phyloP scores from a whole-genome alignment of 2,329 filamentous ascomycete genomes.

The Calcarisporium arbuscula region DNA sequence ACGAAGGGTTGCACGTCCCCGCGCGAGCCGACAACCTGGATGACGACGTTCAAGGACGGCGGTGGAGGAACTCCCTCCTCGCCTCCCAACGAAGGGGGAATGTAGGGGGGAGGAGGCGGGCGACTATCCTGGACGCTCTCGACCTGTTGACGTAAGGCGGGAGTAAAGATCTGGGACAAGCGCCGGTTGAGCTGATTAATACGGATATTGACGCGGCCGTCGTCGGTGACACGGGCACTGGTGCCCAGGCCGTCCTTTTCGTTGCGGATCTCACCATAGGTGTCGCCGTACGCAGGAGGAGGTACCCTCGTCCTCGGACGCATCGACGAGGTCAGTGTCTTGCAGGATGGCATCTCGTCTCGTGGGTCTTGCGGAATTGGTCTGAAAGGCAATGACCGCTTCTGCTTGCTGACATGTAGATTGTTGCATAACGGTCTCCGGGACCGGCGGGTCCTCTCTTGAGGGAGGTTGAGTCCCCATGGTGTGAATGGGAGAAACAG shows the following conservation, averaged over 20 bases:
- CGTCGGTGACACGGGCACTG: conserved; percentile 53
- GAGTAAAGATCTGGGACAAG: conserved; percentile 61
- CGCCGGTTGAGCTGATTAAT: conserved; percentile 65
- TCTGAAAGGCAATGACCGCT: no score
- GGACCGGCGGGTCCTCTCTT: no score
- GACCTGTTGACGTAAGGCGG: conserved; percentile 54
- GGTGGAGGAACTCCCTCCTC: conserved; percentile 16
- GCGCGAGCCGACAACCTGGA: conserved; percentile 76
- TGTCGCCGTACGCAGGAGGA: conserved; percentile 54
- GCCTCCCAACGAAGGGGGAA: conserved; percentile 4
- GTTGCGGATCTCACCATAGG: conserved; percentile 49
- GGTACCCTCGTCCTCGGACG: conserved; percentile 32
- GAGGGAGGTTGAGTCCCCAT: no score
- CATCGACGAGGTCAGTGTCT: no score
- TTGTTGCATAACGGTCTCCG: no score
- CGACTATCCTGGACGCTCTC: no score
- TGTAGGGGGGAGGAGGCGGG: conserved; percentile 15
- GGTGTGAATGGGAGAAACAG: no score
- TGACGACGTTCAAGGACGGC: conserved; percentile 67
- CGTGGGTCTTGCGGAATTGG: no score
- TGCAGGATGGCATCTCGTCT: no score
- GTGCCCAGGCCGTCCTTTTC: conserved; percentile 58
- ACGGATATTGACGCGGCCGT: conserved; percentile 74
- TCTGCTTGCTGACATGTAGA: no score
- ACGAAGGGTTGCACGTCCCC: conserved; percentile 80